Percentiles rank a stretch among this genome's conserved stretches.
phyloP scores from a whole-genome alignment of 257 asterid genomes.

The Forsythia viridissima region DNA sequence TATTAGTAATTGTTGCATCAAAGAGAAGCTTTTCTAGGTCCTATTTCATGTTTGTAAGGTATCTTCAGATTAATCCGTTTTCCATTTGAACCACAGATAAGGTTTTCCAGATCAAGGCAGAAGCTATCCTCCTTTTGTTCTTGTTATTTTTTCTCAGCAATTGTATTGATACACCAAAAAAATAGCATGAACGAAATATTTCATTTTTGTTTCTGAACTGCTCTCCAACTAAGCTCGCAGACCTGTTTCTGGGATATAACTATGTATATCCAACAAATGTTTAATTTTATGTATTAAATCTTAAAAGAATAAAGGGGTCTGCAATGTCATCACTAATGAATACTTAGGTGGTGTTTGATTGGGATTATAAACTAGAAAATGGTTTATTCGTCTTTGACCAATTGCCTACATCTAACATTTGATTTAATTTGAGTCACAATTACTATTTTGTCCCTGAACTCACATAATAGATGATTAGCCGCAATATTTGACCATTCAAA shows the following conservation, averaged over 20 bases:
- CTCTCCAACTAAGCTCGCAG: not conserved
- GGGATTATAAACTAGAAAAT: no score
- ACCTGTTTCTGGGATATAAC: not conserved
- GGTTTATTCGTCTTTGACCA: no score
- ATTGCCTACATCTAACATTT: no score
- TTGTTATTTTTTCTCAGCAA: no score
- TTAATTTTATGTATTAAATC: not conserved
- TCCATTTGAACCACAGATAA: not conserved
- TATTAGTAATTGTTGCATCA: not conserved
- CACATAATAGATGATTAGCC: not conserved
- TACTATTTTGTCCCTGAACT: no score
- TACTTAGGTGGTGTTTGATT: not conserved
- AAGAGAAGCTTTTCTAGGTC: not conserved
- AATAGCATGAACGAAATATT: not conserved
- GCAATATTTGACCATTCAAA: no score
- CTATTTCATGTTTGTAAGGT: not conserved
- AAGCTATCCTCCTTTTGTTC: no score
- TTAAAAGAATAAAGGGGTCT: not conserved
- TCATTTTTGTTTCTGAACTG: not conserved
- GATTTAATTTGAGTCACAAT: no score
- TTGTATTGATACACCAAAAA: no score
- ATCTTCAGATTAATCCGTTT: not conserved
- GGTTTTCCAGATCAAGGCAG: not conserved
- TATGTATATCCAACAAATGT: not conserved
- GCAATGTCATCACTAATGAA: not conserved